Conservation (phyloP, 108 stramenopile species). For the Nannochloropsis salina region DNA sequence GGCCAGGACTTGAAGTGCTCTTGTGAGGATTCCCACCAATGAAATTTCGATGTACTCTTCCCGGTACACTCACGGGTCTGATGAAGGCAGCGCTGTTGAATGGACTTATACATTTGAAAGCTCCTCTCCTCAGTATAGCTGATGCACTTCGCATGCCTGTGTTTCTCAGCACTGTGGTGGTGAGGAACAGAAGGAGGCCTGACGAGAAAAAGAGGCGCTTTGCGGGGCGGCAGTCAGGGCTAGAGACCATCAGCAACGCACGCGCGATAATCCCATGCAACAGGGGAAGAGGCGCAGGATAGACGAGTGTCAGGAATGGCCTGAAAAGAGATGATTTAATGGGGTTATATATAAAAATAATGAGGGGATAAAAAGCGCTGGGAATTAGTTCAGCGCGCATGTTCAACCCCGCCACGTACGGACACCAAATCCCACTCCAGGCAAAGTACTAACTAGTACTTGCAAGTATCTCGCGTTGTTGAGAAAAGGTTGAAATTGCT, state of each 20-base stretch:
- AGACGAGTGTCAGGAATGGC: too few relatives aligned
- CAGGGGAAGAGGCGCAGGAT: neutral
- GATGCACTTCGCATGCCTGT: neutral
- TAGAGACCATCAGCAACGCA: neutral
- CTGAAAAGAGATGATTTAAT: too few relatives aligned
- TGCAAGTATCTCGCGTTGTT: too few relatives aligned
- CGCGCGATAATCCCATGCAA: slow-evolving; percentile 5
- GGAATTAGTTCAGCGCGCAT: too few relatives aligned
- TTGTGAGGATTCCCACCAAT: too few relatives aligned
- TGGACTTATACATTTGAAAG: neutral
- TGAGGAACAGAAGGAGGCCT: neutral
- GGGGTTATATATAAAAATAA: too few relatives aligned
- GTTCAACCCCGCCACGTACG: too few relatives aligned
- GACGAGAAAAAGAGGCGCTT: neutral
- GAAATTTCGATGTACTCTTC: too few relatives aligned
- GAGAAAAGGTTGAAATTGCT: too few relatives aligned
- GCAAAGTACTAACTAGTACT: too few relatives aligned
- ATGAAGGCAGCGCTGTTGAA: neutral
- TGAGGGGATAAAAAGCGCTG: too few relatives aligned
- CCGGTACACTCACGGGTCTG: neutral
- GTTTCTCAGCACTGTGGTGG: neutral
- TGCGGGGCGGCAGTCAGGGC: neutral
- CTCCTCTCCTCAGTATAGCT: neutral
- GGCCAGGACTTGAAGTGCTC: neutral
- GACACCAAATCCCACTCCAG: too few relatives aligned